phyloP scores from a whole-genome alignment of 352 stramenopile species.

The Phytophthora sp. region DNA sequence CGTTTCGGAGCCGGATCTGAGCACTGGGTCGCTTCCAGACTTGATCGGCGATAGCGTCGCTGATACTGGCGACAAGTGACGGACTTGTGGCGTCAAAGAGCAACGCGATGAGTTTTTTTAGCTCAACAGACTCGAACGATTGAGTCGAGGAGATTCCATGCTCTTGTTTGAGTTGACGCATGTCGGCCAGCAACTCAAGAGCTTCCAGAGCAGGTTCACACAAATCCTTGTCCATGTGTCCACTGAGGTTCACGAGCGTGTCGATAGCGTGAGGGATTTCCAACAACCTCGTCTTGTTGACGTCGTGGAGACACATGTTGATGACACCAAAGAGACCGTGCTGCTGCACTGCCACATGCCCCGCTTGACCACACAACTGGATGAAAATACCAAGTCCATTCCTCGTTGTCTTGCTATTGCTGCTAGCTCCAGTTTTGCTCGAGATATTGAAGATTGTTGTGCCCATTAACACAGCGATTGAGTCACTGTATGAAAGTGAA shows the following conservation, averaged over 20 bases:
- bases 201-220: conserved; percentile 74
- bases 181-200: conserved; percentile 78
- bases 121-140: conserved; percentile 48
- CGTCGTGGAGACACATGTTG: conserved; percentile 87
- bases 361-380: conserved; percentile 42
- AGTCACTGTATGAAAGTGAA: conserved; percentile 84
- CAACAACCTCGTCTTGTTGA: conserved; percentile 81
- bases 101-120: conserved; percentile 77
- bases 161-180: conserved; percentile 51
- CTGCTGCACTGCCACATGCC: conserved; percentile 51
- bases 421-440: conserved; percentile 14
- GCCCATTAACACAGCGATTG: conserved; percentile 67
- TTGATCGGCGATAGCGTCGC: conserved; percentile 81
- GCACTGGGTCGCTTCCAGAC: conserved; percentile 69
- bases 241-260: conserved; percentile 80
- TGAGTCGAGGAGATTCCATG: conserved; percentile 37
- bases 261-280: conserved; percentile 78
- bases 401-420: conserved; percentile 16
- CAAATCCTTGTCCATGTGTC: conserved; percentile 61
- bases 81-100: conserved; percentile 58
- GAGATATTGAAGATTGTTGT: conserved; percentile 9
- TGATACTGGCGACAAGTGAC: conserved; percentile 68
- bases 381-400: conserved; percentile 62
- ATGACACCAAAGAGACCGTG: conserved; percentile 77
- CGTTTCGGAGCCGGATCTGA: conserved; percentile 67